phyloP scores from a whole-genome alignment of 176 grass and related monocot species.

The barley (Hordeum vulgare) region MorexV3_pseudomolecules_assembly NC_058523.1:329812507-329813006 shows the following conservation, averaged over 20 bases:
- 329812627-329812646: conserved; percentile 30
- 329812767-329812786: conserved; percentile 71
- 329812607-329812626: conserved; percentile 23
- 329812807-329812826: conserved; percentile 71
- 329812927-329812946: conserved; percentile 73
- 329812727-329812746: conserved; percentile 79
- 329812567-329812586: conserved; percentile 37
- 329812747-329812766: conserved; percentile 57
- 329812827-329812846: conserved; percentile 92
- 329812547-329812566: conserved; percentile 23
- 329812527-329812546: conserved; percentile 27
- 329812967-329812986: conserved; percentile 68
- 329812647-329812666: conserved; percentile 34
- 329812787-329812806: conserved; percentile 71
- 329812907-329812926: conserved; percentile 71
- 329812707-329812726: conserved; percentile 67
- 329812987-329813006: conserved; percentile 96
- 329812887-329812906: conserved; percentile 67
- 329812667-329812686: conserved; percentile 36
- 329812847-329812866: conserved; percentile 92
- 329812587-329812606: conserved; percentile 8
- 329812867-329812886: conserved; percentile 68
- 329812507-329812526: conserved; percentile 34
- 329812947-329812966: conserved; percentile 93
- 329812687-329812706: conserved; percentile 34